Conservation (phyloP, 139 green algal genomes). For the Dunaliella primolecta region DNA sequence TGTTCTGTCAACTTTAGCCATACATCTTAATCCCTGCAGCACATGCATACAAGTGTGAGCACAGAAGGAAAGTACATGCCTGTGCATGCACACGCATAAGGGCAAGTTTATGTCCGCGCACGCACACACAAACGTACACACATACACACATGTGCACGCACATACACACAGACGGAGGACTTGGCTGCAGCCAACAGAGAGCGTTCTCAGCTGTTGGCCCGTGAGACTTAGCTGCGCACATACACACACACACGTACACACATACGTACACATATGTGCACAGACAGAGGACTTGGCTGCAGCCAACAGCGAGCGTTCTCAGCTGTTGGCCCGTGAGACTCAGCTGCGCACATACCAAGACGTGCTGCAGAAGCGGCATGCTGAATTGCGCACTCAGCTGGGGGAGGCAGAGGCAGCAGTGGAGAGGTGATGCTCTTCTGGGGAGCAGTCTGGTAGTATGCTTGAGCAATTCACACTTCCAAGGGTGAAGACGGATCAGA, state of each 20-base stretch:
- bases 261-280: background rate
- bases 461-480: no score
- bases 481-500: no score
- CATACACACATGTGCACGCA: background rate
- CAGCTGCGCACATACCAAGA: background rate
- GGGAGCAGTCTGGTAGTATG: no score
- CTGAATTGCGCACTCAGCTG: conserved; percentile 1
- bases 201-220: background rate
- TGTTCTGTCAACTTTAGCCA: no score
- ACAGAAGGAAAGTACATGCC: no score
- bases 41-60: no score
- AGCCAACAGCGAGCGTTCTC: background rate
- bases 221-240: background rate
- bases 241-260: background rate
- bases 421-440: no score
- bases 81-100: no score
- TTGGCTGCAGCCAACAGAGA: background rate
- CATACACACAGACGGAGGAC: background rate
- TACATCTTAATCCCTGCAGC: no score
- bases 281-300: background rate
- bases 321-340: background rate
- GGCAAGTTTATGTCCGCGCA: no score
- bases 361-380: conserved; percentile 22
- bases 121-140: no score
- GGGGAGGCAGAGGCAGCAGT: background rate